Percentiles rank a stretch among this genome's conserved stretches.
Evolutionary conservation across 83 land plant species (phyloP).

Genomic region (Picea abies): DNA sequence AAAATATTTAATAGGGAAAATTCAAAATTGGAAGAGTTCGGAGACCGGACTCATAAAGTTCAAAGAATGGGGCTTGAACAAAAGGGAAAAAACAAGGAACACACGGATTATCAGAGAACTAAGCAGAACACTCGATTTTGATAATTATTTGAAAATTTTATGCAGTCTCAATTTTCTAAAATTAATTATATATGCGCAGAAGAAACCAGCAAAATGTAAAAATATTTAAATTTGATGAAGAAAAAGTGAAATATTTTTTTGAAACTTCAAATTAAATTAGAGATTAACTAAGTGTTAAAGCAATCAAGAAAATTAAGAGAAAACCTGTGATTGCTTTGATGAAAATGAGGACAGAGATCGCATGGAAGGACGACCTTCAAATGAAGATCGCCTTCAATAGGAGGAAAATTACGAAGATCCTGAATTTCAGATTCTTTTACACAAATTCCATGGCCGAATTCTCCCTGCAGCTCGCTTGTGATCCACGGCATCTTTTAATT

Average conservation of each 20-base stretch:
- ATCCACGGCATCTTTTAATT: background rate
- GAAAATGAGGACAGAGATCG: slow-evolving; percentile 1
- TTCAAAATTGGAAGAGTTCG: too few species aligned
- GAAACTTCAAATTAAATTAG: too few species aligned
- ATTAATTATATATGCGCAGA: background rate
- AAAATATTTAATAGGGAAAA: background rate
- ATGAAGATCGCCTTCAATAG: background rate
- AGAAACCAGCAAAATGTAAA: background rate
- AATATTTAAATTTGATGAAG: background rate
- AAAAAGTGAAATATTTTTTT: background rate
- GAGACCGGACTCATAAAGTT: too few species aligned
- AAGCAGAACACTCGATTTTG: too few species aligned
- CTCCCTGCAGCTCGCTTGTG: background rate
- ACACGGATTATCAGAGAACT: too few species aligned
- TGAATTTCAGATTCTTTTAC: background rate
- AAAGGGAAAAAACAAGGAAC: too few species aligned
- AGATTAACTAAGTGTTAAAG: background rate
- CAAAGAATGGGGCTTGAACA: too few species aligned
- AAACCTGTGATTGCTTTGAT: background rate
- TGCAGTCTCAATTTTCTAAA: too few species aligned
- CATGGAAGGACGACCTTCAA: slow-evolving; percentile 1
- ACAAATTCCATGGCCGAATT: background rate
- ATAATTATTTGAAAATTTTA: too few species aligned
- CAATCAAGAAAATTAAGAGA: background rate
- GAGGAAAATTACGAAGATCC: background rate